Percentiles rank a stretch among this genome's conserved stretches.
Conservation (phyloP, 371 early-diverging fungal species). For the Synchytrium microbalum region DNA sequence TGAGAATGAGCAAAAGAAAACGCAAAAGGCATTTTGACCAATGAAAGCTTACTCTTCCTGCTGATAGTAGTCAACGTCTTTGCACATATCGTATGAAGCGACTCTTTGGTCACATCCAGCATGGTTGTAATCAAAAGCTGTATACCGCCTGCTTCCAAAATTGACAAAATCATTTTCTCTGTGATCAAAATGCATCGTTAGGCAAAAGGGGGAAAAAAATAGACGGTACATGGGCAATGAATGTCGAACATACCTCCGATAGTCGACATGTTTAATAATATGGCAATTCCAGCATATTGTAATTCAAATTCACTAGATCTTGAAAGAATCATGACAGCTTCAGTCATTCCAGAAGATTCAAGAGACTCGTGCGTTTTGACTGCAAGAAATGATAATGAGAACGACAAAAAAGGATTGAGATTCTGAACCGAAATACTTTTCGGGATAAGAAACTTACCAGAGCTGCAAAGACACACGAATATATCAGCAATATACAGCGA, state of each 20-base stretch:
- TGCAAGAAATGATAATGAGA: too few relatives aligned
- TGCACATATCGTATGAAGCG: slow-evolving; percentile 24
- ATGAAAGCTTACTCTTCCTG: slow-evolving; percentile 21
- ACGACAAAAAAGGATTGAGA: neutral
- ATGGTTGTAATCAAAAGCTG: slow-evolving; percentile 16
- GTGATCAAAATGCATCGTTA: neutral
- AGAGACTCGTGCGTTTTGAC: slow-evolving; percentile 14
- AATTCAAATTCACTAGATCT: slow-evolving; percentile 29
- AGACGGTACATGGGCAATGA: neutral
- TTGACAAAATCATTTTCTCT: slow-evolving; percentile 14
- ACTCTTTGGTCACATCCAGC: slow-evolving; percentile 14
- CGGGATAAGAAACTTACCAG: slow-evolving; percentile 12
- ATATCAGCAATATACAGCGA: slow-evolving; percentile 40
- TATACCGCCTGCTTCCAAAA: slow-evolving; percentile 23
- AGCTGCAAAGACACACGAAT: slow-evolving; percentile 30
- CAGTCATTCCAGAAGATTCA: slow-evolving; percentile 18
- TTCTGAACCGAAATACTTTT: too few relatives aligned
- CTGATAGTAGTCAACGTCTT: slow-evolving; percentile 30
- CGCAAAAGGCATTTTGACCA: too few relatives aligned
- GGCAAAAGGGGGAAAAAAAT: slow-evolving; percentile 4
- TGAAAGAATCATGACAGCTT: slow-evolving; percentile 21
- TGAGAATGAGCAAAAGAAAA: too few relatives aligned
- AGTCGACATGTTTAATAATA: slow-evolving; percentile 33
- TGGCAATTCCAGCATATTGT: slow-evolving; percentile 35
- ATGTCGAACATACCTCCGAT: slow-evolving; percentile 22